Evolutionary conservation across 2,329 filamentous ascomycete genomes (phyloP).

Genomic region (Pseudogymnoascus sp.): DNA sequence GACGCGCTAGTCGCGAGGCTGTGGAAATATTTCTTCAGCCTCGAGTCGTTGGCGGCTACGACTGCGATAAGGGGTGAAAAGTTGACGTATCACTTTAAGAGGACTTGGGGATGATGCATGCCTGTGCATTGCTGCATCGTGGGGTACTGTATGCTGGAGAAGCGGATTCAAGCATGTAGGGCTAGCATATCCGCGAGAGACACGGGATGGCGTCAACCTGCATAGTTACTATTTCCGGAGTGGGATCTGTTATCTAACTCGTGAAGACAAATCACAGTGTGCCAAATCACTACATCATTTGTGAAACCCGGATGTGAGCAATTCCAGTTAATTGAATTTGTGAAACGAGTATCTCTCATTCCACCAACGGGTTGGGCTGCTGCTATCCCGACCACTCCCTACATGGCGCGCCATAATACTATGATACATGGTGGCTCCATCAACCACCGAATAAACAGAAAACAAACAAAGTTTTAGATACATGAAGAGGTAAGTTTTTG

Average conservation of each 20-base stretch:
- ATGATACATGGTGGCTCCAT: not conserved
- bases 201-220: not conserved
- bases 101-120: not conserved
- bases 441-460: not conserved
- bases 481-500: conserved; percentile 7
- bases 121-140: not conserved
- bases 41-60: not conserved
- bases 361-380: not conserved
- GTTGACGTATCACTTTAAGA: conserved; percentile 1
- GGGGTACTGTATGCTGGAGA: not conserved
- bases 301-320: not conserved
- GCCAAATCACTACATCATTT: not conserved
- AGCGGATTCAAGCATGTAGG: conserved; percentile 1
- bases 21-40: conserved; percentile 6
- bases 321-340: conserved; percentile 5
- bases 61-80: not conserved
- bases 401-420: not conserved
- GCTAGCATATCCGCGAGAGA: not conserved
- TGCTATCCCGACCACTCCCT: not conserved
- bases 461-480: conserved; percentile 6
- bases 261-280: not conserved
- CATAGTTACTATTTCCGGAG: not conserved
- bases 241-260: too few relatives aligned
- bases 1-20: conserved; percentile 4
- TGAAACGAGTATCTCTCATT: not conserved